A percentile compares a stretch with the other conserved stretches of the same genome.
These are phyloP conservation scores for Lepidopterella palustris DNA, from an alignment of 495 filamentous ascomycete species.

Conservation along the genomic window DNA sequence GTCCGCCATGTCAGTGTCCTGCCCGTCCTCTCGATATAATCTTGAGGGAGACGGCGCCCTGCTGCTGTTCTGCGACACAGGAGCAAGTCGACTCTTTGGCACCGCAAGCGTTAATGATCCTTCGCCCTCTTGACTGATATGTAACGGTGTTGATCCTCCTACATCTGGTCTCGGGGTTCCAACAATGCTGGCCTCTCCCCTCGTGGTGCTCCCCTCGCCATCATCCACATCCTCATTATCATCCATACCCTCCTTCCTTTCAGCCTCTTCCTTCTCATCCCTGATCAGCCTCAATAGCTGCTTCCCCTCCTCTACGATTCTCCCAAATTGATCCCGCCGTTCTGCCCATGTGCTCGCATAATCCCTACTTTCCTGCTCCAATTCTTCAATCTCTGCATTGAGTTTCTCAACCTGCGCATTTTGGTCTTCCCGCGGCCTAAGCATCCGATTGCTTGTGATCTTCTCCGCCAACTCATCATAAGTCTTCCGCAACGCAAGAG, in stretches of 20 bases:
- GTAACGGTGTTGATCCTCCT: constrained; percentile 44
- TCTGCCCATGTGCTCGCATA: constrained; percentile 82
- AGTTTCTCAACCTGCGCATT: constrained; percentile 69
- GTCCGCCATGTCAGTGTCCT: constrained; percentile 32
- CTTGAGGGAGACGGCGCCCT: constrained; percentile 40
- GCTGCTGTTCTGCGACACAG: constrained; percentile 31
- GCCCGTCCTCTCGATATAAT: constrained; percentile 5
- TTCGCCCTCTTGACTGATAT: constrained; percentile 41
- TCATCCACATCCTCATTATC: constrained; percentile 53
- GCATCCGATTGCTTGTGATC: constrained; percentile 72
- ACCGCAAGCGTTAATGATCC: constrained; percentile 6
- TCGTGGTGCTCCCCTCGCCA: constrained; percentile 47
- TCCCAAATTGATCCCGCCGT: constrained; percentile 77
- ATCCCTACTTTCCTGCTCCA: constrained; percentile 74
- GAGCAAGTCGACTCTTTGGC: constrained; percentile 29
- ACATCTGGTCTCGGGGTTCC: constrained; percentile 63
- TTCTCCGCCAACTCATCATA: constrained; percentile 83
- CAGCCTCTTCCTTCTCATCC: constrained; percentile 87
- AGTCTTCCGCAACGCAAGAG: constrained; percentile 69
- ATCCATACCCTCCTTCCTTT: constrained; percentile 70
- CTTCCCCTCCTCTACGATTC: constrained; percentile 87
- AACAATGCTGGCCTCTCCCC: constrained; percentile 44
- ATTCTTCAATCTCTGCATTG: constrained; percentile 76
- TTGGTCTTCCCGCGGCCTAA: constrained; percentile 80
- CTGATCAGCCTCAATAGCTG: constrained; percentile 76